Conservation (phyloP, 192 early-diverging fungal species). For the Umbelopsis sp. region DNA sequence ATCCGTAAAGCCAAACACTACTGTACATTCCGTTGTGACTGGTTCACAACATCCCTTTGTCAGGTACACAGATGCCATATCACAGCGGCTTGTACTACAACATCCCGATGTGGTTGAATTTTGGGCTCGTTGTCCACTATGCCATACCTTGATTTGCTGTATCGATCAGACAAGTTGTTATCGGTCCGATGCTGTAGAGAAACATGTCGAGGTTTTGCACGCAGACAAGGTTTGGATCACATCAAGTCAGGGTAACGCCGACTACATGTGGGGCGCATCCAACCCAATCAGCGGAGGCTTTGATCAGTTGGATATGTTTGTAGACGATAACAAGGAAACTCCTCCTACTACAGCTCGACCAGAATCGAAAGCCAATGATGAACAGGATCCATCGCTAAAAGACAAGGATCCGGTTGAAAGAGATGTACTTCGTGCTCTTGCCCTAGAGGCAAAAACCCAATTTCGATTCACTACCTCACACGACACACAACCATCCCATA, state of each 20-base stretch:
- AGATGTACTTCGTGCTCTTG: background rate
- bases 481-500: background rate
- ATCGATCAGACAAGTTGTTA: slow-evolving; percentile 5
- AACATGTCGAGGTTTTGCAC: background rate
- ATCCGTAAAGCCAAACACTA: too few relatives aligned
- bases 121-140: slow-evolving; percentile 8
- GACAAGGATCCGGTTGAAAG: background rate
- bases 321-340: background rate
- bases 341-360: too few relatives aligned
- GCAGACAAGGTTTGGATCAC: background rate
- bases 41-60: slow-evolving; percentile 1
- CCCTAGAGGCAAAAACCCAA: background rate
- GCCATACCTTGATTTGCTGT: background rate
- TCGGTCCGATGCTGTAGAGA: background rate
- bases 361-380: background rate
- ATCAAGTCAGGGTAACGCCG: background rate
- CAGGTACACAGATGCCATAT: slow-evolving; percentile 9
- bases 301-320: background rate
- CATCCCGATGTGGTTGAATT: slow-evolving; percentile 9
- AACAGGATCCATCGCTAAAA: background rate
- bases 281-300: slow-evolving; percentile 1
- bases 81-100: slow-evolving; percentile 6
- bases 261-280: slow-evolving; percentile 4
- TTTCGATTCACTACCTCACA: background rate
- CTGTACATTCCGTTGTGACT: background rate